Conservation (phyloP, 208 protist species). For the Trypanosoma rangeli region DNA sequence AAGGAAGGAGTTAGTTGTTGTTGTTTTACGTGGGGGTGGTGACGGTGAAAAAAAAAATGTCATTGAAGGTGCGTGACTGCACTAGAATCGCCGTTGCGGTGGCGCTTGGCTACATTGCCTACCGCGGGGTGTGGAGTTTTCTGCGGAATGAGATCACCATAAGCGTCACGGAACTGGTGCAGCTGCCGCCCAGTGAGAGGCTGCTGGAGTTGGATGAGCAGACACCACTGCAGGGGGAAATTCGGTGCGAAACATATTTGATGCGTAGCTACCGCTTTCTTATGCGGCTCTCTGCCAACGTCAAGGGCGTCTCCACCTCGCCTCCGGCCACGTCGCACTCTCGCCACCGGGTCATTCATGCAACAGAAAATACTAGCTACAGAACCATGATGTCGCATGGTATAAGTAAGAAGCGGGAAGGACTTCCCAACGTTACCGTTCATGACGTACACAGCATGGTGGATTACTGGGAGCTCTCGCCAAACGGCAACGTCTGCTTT, state of each 20-base stretch:
- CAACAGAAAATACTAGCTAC: conserved; percentile 20
- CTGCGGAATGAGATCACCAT: conserved; percentile 72
- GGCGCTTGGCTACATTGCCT: conserved; percentile 38
- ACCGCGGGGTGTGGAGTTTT: conserved; percentile 51
- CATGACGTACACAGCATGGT: conserved; percentile 42
- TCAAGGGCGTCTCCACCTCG: conserved; percentile 23
- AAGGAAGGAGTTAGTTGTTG: neutral
- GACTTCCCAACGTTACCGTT: conserved; percentile 29
- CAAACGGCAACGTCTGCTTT: conserved; percentile 37
- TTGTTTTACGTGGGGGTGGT: neutral
- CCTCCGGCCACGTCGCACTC: conserved; percentile 7
- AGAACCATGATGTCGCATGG: neutral
- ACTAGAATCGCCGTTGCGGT: conserved; percentile 29
- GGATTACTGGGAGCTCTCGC: conserved; percentile 40
- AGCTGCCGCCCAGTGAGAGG: conserved; percentile 38
- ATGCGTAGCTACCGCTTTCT: conserved; percentile 81
- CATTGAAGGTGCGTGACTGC: conserved; percentile 18
- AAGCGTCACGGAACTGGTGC: conserved; percentile 75
- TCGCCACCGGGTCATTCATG: conserved; percentile 26
- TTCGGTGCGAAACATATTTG: conserved; percentile 67
- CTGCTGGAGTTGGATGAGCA: conserved; percentile 11
- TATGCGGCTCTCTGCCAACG: conserved; percentile 58
- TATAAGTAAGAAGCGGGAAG: conserved; percentile 13
- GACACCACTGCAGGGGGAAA: conserved; percentile 46
- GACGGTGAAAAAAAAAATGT: neutral